These are phyloP conservation scores for Acarospora socialis DNA, from an alignment of 2,329 filamentous ascomycete species.

Conservation along the genomic window DNA sequence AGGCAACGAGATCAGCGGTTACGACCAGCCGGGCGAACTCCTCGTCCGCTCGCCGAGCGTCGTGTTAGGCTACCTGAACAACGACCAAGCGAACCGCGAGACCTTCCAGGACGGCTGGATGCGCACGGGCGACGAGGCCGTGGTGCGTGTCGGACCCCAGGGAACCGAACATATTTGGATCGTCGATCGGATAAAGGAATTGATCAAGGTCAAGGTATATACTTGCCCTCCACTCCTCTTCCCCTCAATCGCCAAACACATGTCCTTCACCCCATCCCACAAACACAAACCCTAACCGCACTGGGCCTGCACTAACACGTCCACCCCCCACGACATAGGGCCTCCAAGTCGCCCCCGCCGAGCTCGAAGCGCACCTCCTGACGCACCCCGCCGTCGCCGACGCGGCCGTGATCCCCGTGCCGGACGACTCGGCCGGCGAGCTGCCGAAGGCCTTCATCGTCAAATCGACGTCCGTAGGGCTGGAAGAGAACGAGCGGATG, in stretches of 20 bases:
- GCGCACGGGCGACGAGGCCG: constrained; percentile 71
- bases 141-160: constrained; percentile 47
- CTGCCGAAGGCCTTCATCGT: constrained; percentile 51
- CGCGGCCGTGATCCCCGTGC: constrained; percentile 63
- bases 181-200: constrained; percentile 66
- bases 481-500: constrained; percentile 38
- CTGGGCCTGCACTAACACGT: too few relatives aligned
- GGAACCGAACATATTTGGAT: constrained; percentile 74
- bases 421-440: constrained; percentile 47
- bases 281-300: too few relatives aligned
- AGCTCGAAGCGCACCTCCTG: constrained; percentile 67
- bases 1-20: constrained; percentile 53
- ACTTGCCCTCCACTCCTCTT: too few relatives aligned
- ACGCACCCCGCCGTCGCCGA: constrained; percentile 62
- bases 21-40: constrained; percentile 67
- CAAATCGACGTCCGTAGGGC: constrained; percentile 37
- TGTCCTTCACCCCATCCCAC: too few relatives aligned
- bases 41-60: constrained; percentile 64
- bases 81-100: constrained; percentile 66
- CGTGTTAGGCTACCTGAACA: constrained; percentile 73
- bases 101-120: constrained; percentile 73
- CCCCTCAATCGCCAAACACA: too few relatives aligned
- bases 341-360: constrained; percentile 68
- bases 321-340: constrained; percentile 39
- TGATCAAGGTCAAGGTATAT: constrained; percentile 62